Conservation (phyloP, 2,329 filamentous ascomycete species). For the Cladophialophora carrionii region DNA sequence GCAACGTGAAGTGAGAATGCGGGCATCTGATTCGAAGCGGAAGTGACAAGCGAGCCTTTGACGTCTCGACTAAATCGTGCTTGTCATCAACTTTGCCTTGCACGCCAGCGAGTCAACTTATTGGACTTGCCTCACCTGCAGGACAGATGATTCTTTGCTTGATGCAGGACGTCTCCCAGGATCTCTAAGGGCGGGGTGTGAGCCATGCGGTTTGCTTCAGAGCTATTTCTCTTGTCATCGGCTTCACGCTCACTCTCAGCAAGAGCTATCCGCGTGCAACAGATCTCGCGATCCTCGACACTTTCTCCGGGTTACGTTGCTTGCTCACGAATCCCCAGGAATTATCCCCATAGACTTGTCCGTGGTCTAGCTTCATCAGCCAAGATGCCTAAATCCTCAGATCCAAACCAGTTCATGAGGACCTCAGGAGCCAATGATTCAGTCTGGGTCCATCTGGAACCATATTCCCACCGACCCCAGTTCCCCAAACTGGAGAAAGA, state of each 20-base stretch:
- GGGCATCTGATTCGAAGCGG: not conserved
- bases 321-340: not conserved
- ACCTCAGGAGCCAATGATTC: slow-evolving; percentile 58
- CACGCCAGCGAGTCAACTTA: not conserved
- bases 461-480: slow-evolving; percentile 50
- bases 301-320: not conserved
- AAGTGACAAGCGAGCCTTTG: slow-evolving; percentile 4
- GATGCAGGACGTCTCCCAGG: not conserved
- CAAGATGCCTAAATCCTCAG: slow-evolving; percentile 10
- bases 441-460: slow-evolving; percentile 58
- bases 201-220: slow-evolving; percentile 5
- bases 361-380: slow-evolving; percentile 1
- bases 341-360: not conserved
- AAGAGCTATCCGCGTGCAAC: not conserved
- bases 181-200: not conserved
- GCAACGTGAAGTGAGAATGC: not conserved
- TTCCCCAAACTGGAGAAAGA: slow-evolving; percentile 51
- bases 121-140: not conserved
- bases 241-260: not conserved
- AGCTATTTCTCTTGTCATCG: not conserved
- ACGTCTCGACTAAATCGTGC: slow-evolving; percentile 1
- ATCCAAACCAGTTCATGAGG: slow-evolving; percentile 43
- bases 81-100: slow-evolving; percentile 3
- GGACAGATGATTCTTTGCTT: slow-evolving; percentile 1
- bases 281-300: not conserved